phyloP scores from a whole-genome alignment of 148 eudicot genomes.

The Silene conica region DNA sequence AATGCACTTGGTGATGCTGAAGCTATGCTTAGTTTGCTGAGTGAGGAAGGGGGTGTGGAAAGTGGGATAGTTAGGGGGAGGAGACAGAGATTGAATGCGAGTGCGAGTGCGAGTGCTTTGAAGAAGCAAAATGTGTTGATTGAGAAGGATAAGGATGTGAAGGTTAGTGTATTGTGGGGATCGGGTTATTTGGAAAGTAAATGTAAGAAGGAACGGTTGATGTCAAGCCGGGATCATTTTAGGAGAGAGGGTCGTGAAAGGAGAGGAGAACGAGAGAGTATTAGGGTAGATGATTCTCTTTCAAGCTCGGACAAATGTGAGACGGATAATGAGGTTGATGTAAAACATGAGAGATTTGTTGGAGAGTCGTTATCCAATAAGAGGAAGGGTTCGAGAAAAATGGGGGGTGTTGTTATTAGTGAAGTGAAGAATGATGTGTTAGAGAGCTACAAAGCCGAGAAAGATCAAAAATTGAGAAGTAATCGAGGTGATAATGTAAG shows the following conservation, averaged over 20 bases:
- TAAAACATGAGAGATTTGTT: conserved; percentile 30
- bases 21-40: conserved; percentile 69
- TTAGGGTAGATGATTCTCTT: conserved; percentile 34
- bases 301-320: conserved; percentile 46
- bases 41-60: conserved; percentile 49
- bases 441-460: conserved; percentile 25
- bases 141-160: conserved; percentile 21
- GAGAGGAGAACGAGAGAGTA: conserved; percentile 31
- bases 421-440: conserved; percentile 30
- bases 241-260: conserved; percentile 33
- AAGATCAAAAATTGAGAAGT: conserved; percentile 22
- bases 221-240: conserved; percentile 19
- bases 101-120: conserved; percentile 33
- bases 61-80: conserved; percentile 37
- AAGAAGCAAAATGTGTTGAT: conserved; percentile 27
- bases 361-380: conserved; percentile 33
- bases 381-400: conserved; percentile 31
- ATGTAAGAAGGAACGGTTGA: conserved; percentile 23
- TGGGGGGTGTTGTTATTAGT: conserved; percentile 30
- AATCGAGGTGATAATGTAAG: conserved; percentile 18
- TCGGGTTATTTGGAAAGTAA: conserved; percentile 19
- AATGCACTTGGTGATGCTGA: conserved; percentile 53
- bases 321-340: conserved; percentile 40
- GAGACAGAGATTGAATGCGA: conserved; percentile 25
- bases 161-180: conserved; percentile 17